phyloP scores from a whole-genome alignment of 768 basidiomycete genomes.

The Lactarius deliciosus region DNA sequence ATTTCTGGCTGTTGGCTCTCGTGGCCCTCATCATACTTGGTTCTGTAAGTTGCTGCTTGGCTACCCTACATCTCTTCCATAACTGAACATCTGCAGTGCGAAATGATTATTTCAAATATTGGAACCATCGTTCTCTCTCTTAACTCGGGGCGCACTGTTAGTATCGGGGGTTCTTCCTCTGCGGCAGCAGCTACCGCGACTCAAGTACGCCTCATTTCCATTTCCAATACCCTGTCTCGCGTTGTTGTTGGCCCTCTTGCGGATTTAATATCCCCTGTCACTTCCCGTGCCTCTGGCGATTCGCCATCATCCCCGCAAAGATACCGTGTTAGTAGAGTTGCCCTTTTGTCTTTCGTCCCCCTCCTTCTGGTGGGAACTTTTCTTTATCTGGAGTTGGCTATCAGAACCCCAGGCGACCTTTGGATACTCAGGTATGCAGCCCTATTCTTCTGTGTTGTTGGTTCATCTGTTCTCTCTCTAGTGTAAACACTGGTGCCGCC shows the following conservation, averaged over 20 bases:
- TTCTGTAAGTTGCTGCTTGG: constrained; percentile 48
- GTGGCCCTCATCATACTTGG: constrained; percentile 59
- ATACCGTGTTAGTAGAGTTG: constrained; percentile 58
- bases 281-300: constrained; percentile 43
- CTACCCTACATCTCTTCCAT: not conserved
- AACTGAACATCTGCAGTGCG: constrained; percentile 32
- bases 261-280: constrained; percentile 67
- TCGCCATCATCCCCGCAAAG: constrained; percentile 43
- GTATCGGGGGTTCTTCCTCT: constrained; percentile 28
- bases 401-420: constrained; percentile 50
- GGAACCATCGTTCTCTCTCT: constrained; percentile 73
- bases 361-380: constrained; percentile 52
- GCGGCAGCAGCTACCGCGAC: constrained; percentile 46
- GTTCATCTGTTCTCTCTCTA: constrained; percentile 32
- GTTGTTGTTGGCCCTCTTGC: constrained; percentile 67
- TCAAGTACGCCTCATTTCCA: constrained; percentile 70
- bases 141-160: constrained; percentile 36
- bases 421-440: constrained; percentile 66
- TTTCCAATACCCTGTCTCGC: constrained; percentile 71
- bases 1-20: constrained; percentile 65
- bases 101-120: constrained; percentile 84
- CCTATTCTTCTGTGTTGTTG: constrained; percentile 12
- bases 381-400: constrained; percentile 52
- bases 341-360: constrained; percentile 54
- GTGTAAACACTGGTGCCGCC: constrained; percentile 62